phyloP scores from a whole-genome alignment of 139 green algal species.

The Chlamydomonas sp. region DNA sequence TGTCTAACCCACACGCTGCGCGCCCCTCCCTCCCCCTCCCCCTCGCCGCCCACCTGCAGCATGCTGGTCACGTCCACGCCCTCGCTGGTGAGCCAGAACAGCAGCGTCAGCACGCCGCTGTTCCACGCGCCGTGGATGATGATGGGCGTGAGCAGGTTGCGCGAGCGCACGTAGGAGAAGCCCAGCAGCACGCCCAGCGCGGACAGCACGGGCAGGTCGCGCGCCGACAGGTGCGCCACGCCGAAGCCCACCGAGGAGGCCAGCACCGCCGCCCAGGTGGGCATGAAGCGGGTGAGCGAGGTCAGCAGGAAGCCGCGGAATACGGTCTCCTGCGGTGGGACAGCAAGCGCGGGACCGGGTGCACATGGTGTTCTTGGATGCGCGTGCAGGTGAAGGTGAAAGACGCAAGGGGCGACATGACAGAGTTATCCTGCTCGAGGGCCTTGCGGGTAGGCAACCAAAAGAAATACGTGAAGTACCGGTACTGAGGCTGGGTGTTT shows the following conservation, averaged over 20 bases:
- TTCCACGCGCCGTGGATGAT: slow-evolving; percentile 92
- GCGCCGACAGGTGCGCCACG: slow-evolving; percentile 74
- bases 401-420: no score
- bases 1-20: not conserved
- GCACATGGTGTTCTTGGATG: no score
- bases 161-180: slow-evolving; percentile 75
- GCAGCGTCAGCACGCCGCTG: slow-evolving; percentile 74
- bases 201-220: slow-evolving; percentile 84
- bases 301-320: slow-evolving; percentile 93
- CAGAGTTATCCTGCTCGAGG: no score
- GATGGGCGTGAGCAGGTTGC: slow-evolving; percentile 92
- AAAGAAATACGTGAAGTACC: no score
- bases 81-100: slow-evolving; percentile 69
- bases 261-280: slow-evolving; percentile 70
- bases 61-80: slow-evolving; percentile 76
- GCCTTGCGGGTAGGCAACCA: no score
- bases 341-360: no score
- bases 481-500: no score
- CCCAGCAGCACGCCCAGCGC: slow-evolving; percentile 84
- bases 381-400: no score
- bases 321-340: slow-evolving; percentile 57
- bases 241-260: slow-evolving; percentile 77
- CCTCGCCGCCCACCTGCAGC: not conserved
- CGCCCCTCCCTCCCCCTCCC: not conserved
- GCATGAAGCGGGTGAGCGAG: slow-evolving; percentile 77